These are phyloP conservation scores for Spinellus fusiger DNA, from an alignment of 192 early-diverging fungal species.

Conservation along the genomic window DNA sequence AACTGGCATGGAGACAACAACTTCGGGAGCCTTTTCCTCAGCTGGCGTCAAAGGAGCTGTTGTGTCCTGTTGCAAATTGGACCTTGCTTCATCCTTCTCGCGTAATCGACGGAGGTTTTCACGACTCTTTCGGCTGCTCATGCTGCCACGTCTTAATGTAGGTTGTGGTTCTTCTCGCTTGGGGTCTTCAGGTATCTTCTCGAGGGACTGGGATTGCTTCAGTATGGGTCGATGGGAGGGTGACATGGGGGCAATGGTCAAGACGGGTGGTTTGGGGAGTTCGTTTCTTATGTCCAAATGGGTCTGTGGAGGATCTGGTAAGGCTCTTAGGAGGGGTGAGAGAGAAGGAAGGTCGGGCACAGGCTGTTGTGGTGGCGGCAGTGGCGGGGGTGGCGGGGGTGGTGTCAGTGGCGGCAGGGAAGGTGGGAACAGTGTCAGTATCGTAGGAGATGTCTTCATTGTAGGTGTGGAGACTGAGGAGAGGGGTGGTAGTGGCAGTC, in stretches of 20 bases:
- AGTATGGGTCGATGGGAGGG: neutral
- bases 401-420: slow-evolving; percentile 12
- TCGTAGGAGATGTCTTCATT: too few relatives aligned
- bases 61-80: neutral
- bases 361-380: slow-evolving; percentile 6
- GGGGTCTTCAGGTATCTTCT: neutral
- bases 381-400: slow-evolving; percentile 4
- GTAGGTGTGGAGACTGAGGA: neutral
- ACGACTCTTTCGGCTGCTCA: slow-evolving; percentile 25
- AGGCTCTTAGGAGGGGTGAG: too few relatives aligned
- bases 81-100: slow-evolving; percentile 3
- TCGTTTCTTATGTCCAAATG: too few relatives aligned
- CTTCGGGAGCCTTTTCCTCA: neutral
- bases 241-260: neutral
- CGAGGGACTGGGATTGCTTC: neutral
- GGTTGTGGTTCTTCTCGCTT: neutral
- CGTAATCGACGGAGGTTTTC: slow-evolving; percentile 14
- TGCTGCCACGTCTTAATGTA: slow-evolving; percentile 11
- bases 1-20: neutral
- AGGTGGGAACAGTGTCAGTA: slow-evolving; percentile 11
- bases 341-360: neutral
- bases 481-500: neutral
- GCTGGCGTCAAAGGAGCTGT: too few relatives aligned
- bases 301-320: neutral
- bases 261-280: neutral